phyloP scores from a whole-genome alignment of 75 land plant species.

The Pinus tabuliformis region DNA sequence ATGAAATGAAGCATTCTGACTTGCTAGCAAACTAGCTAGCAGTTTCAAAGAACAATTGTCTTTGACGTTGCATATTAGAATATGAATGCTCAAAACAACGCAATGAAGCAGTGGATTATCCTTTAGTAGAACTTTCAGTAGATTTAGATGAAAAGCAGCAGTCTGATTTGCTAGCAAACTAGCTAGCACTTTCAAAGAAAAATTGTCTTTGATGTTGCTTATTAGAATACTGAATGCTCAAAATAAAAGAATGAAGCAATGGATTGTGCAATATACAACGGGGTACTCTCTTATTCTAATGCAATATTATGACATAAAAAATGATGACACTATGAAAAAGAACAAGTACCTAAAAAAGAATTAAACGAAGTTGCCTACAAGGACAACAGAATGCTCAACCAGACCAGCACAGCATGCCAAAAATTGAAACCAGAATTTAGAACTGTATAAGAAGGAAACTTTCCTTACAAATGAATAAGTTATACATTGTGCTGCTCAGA shows the following conservation, averaged over 20 bases:
- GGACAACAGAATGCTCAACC: constrained; percentile 1
- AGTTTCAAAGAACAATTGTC: background rate
- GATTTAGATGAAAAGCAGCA: background rate
- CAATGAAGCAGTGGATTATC: background rate
- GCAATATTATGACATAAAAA: background rate
- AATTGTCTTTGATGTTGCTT: background rate
- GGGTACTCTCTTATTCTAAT: background rate
- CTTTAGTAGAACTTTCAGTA: too few relatives aligned
- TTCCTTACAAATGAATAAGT: constrained; percentile 8
- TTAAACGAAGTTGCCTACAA: background rate
- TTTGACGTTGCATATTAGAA: background rate
- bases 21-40: background rate
- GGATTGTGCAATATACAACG: background rate
- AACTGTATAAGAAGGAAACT: background rate
- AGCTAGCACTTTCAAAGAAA: background rate
- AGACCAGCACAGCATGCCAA: background rate
- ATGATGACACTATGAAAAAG: background rate
- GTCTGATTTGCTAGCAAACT: background rate
- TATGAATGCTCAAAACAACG: background rate
- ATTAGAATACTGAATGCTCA: background rate
- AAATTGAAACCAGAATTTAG: background rate
- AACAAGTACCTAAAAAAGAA: background rate
- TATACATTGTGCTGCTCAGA: constrained; percentile 51
- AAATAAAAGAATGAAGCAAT: background rate
- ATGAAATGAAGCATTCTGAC: background rate